Evolutionary conservation across 2,329 filamentous ascomycete genomes (phyloP).

Genomic region (Botrytis pseudocinerea): DNA sequence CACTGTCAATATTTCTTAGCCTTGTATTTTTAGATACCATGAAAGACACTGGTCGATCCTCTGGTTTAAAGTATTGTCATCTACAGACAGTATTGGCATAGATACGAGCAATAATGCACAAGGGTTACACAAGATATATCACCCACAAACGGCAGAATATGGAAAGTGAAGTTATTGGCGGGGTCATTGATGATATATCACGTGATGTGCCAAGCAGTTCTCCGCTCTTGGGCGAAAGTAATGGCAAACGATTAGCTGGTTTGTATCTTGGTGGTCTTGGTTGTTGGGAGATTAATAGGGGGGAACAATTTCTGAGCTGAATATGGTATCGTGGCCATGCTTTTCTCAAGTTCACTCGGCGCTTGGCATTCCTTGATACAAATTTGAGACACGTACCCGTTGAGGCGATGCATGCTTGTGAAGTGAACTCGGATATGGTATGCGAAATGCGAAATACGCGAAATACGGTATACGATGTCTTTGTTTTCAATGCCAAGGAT

Average conservation of each 20-base stretch:
- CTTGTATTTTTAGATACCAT: background rate
- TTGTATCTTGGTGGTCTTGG: background rate
- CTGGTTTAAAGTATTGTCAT: background rate
- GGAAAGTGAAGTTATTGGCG: background rate
- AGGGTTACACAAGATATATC: background rate
- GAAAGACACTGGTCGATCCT: background rate
- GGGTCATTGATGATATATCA: fast-evolving
- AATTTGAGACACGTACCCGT: background rate
- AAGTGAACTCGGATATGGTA: too few species aligned
- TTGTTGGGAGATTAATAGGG: background rate
- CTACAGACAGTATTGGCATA: background rate
- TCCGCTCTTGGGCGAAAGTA: background rate
- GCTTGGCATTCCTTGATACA: background rate
- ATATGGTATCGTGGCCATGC: background rate
- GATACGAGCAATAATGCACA: background rate
- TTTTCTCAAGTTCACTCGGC: background rate
- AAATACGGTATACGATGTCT: background rate
- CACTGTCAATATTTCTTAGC: background rate
- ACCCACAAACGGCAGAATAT: background rate
- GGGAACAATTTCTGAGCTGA: background rate
- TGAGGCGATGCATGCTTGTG: background rate
- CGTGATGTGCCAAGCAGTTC: background rate
- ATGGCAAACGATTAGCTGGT: background rate
- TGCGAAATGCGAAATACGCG: background rate
- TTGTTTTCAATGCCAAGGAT: background rate